Evolutionary conservation across 345 rosid genomes (phyloP).

Genomic region (Brassica incana): DNA sequence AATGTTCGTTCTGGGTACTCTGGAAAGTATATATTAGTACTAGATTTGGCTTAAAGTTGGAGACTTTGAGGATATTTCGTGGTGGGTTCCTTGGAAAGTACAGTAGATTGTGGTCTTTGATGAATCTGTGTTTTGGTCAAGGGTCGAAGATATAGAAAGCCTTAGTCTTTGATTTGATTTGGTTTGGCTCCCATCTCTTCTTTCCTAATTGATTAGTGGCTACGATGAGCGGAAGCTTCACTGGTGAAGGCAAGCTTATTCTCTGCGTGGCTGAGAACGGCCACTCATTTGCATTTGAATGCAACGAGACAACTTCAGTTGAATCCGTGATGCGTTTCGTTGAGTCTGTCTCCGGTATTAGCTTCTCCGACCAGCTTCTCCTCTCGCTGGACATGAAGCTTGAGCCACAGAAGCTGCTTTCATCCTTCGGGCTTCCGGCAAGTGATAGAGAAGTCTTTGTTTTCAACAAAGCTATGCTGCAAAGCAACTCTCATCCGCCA

Average conservation of each 20-base stretch:
- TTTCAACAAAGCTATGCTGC: conserved; percentile 77
- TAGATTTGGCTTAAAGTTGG: conserved; percentile 28
- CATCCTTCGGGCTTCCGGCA: conserved; percentile 78
- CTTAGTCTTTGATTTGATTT: not conserved
- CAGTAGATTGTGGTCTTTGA: conserved; percentile 9
- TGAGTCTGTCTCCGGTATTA: conserved; percentile 57
- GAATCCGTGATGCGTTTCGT: conserved; percentile 73
- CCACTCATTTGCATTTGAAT: conserved; percentile 65
- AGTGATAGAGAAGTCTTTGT: conserved; percentile 68
- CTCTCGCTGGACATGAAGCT: conserved; percentile 80
- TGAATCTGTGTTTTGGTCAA: conserved; percentile 34
- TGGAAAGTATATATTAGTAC: not conserved
- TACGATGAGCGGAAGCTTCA: conserved; percentile 72
- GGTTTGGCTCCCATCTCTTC: conserved; percentile 16
- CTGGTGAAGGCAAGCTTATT: conserved; percentile 65
- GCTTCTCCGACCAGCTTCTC: conserved; percentile 76
- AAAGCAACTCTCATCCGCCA: conserved; percentile 60
- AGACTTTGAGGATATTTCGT: conserved; percentile 22
- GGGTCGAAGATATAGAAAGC: conserved; percentile 20
- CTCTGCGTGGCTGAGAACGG: conserved; percentile 93
- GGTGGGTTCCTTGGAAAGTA: conserved; percentile 20
- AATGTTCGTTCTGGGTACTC: not conserved
- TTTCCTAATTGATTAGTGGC: too few relatives aligned
- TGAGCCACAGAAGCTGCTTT: conserved; percentile 72
- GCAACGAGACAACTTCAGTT: conserved; percentile 64